Conservation (phyloP, 2,329 filamentous ascomycete genomes). For the Calonectria pauciramosa region DNA sequence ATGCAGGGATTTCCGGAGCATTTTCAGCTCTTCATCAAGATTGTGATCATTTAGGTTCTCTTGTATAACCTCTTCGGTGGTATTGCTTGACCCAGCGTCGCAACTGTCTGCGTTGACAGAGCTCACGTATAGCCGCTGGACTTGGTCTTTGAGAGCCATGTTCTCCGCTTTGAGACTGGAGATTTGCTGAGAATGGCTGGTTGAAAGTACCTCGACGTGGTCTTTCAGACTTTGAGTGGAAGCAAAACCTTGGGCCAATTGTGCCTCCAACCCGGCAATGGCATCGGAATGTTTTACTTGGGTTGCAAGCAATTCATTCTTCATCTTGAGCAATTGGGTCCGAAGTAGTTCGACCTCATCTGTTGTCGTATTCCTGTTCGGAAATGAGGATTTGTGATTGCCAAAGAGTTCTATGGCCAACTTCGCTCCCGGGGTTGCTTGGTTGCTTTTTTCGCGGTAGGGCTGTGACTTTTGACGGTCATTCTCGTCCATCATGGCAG, state of each 20-base stretch:
- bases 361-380: neutral
- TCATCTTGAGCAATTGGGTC: neutral
- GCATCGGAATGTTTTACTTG: neutral
- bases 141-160: neutral
- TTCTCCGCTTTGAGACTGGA: neutral
- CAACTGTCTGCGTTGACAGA: neutral
- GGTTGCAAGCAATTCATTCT: neutral
- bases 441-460: no score
- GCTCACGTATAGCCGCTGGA: neutral
- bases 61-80: no score
- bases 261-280: neutral
- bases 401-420: no score
- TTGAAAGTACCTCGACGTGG: neutral
- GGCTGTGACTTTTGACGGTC: neutral
- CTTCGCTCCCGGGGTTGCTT: no score
- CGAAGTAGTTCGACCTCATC: neutral
- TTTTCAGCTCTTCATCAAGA: neutral
- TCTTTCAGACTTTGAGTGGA: neutral
- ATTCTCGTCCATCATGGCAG: neutral
- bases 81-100: neutral
- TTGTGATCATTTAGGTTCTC: no score
- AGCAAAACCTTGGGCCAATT: neutral
- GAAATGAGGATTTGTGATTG: no score
- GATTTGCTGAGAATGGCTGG: neutral
- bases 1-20: neutral